Percentiles rank a stretch among this genome's conserved stretches.
phyloP scores from a whole-genome alignment of 345 rosid genomes.

The Mallotus nudiflorus region DNA sequence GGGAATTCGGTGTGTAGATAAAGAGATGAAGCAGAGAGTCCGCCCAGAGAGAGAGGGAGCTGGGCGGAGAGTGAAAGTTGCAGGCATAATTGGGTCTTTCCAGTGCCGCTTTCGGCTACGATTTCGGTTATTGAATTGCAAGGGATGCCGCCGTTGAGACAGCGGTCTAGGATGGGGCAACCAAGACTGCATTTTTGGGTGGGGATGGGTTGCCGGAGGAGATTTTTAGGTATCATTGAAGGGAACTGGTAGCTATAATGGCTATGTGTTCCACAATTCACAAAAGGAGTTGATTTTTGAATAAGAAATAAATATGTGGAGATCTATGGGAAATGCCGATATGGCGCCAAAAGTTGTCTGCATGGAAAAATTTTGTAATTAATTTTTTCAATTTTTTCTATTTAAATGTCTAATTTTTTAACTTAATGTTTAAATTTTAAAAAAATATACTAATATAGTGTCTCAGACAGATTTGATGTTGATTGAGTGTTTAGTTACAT shows the following conservation, averaged over 20 bases:
- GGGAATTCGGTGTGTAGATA: constrained; percentile 78
- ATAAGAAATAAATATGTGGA: too few relatives aligned
- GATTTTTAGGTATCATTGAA: constrained; percentile 24
- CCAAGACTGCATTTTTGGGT: constrained; percentile 61
- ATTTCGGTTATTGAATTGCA: constrained; percentile 79
- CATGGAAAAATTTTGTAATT: too few relatives aligned
- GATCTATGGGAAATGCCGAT: too few relatives aligned
- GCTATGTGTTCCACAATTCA: background rate
- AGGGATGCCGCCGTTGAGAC: constrained; percentile 72
- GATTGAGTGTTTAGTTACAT: too few relatives aligned
- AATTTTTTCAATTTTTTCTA: too few relatives aligned
- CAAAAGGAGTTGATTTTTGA: too few relatives aligned
- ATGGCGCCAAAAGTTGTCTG: background rate
- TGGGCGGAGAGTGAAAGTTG: constrained; percentile 74
- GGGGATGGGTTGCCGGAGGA: constrained; percentile 7
- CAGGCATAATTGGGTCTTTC: constrained; percentile 88
- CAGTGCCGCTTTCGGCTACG: constrained; percentile 81
- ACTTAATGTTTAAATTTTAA: too few relatives aligned
- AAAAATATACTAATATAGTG: too few relatives aligned
- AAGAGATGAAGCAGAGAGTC: constrained; percentile 71
- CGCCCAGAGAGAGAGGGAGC: constrained; percentile 72
- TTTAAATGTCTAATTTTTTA: too few relatives aligned
- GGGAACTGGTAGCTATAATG: too few relatives aligned
- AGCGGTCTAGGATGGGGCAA: constrained; percentile 57
- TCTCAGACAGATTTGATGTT: too few relatives aligned